phyloP scores from a whole-genome alignment of 345 rosid genomes.

The Gossypium sturtianum region DNA sequence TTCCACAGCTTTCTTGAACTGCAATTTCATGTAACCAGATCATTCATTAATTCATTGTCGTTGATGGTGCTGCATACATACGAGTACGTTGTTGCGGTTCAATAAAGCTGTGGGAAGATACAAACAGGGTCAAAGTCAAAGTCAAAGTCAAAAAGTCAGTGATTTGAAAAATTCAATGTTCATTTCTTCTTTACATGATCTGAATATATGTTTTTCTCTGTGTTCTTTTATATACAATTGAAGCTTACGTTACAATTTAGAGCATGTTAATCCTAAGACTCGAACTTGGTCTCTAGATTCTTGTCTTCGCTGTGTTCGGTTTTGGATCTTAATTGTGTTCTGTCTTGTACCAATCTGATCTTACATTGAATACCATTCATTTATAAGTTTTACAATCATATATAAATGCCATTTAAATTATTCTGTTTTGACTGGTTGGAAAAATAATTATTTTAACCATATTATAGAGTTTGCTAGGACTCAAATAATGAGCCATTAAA shows the following conservation, averaged over 20 bases:
- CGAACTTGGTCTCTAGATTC: neutral
- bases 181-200: neutral
- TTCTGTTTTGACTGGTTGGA: neutral
- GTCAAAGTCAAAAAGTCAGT: neutral
- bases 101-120: constrained; percentile 99
- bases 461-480: neutral
- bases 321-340: neutral
- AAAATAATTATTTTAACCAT: neutral
- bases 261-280: neutral
- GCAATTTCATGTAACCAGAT: constrained; percentile 29
- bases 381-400: neutral
- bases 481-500: neutral
- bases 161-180: neutral
- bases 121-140: constrained; percentile 42
- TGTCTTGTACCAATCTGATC: neutral
- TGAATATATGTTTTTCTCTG: neutral
- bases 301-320: neutral
- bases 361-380: neutral
- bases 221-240: neutral
- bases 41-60: neutral
- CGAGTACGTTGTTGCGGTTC: constrained; percentile 42
- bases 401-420: neutral
- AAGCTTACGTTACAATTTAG: no score
- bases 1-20: constrained; percentile 99
- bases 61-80: neutral